These are phyloP conservation scores for Fremontodendron californicum DNA, from an alignment of 345 rosid species.

Conservation along the genomic window DNA sequence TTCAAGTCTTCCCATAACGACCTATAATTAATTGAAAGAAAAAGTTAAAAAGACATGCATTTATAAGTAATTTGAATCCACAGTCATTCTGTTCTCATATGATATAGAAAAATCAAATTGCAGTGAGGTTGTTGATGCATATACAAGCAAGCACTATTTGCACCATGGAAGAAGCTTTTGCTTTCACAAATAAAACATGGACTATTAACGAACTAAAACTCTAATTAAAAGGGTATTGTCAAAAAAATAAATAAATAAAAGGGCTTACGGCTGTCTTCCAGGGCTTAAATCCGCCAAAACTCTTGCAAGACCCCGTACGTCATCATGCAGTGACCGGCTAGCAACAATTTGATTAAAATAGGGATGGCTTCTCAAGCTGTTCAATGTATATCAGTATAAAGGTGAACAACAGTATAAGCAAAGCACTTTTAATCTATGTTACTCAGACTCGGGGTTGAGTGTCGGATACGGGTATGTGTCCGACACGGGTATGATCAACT, in stretches of 20 bases:
- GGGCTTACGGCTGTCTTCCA: conserved; percentile 81
- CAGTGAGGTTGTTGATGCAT: neutral
- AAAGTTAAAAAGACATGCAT: conserved; percentile 6
- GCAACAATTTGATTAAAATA: conserved; percentile 45
- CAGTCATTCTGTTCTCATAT: neutral
- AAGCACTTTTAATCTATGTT: too few relatives aligned
- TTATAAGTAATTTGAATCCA: neutral
- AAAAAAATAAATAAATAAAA: neutral
- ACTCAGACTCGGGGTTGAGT: too few relatives aligned
- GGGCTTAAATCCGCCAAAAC: conserved; percentile 71
- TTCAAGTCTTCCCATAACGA: conserved; percentile 82
- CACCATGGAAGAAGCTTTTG: neutral
- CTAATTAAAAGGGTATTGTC: neutral
- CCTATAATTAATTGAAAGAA: conserved; percentile 34
- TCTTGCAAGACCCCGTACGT: conserved; percentile 57
- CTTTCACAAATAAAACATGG: neutral
- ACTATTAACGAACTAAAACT: neutral
- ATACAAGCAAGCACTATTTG: neutral
- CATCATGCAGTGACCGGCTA: conserved; percentile 54
- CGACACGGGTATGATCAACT: too few relatives aligned
- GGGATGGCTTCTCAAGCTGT: conserved; percentile 82
- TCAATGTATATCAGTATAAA: conserved; percentile 12
- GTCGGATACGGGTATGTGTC: too few relatives aligned
- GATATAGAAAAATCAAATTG: too few relatives aligned
- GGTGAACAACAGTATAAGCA: conserved; percentile 13